Evolutionary conservation across 257 asterid species (phyloP).

Genomic region (Linderniella brevidens): DNA sequence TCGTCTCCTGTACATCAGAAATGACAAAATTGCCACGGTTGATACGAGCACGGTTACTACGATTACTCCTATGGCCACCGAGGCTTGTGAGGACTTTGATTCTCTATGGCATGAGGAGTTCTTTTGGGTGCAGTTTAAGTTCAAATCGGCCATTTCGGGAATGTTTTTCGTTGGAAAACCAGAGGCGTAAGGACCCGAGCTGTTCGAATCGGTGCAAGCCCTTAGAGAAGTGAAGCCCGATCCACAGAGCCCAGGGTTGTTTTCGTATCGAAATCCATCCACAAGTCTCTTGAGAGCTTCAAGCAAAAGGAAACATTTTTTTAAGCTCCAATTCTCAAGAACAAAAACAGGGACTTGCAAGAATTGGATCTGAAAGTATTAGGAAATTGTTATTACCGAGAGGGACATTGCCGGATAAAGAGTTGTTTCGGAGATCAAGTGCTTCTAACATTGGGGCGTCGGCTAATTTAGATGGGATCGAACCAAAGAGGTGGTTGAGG

Average conservation of each 20-base stretch:
- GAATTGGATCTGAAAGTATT: no score
- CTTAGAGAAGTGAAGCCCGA: constrained; percentile 42
- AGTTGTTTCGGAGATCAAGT: constrained; percentile 60
- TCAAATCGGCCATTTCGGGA: constrained; percentile 75
- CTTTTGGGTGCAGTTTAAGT: constrained; percentile 38
- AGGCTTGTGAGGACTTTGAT: constrained; percentile 41
- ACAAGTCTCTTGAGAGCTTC: constrained; percentile 72
- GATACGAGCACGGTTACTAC: constrained; percentile 26
- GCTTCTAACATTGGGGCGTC: constrained; percentile 68
- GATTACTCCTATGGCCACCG: constrained; percentile 42
- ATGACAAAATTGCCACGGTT: constrained; percentile 25
- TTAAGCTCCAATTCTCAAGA: not conserved
- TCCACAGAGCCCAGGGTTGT: constrained; percentile 74
- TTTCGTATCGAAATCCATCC: constrained; percentile 53
- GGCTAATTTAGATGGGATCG: constrained; percentile 71
- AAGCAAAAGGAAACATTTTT: constrained; percentile 1
- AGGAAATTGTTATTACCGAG: constrained; percentile 40
- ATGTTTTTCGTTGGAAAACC: constrained; percentile 39
- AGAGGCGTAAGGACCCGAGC: constrained; percentile 53
- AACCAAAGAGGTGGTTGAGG: constrained; percentile 61
- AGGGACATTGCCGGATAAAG: constrained; percentile 90
- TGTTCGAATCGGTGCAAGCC: constrained; percentile 29
- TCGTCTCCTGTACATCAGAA: constrained; percentile 32
- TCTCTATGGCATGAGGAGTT: constrained; percentile 26
- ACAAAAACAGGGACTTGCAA: not conserved